Evolutionary conservation across 352 stramenopile genomes (phyloP), one percentile per base, ranked within the genome.

Genomic region (Phytophthora ohioensis): DNA sequence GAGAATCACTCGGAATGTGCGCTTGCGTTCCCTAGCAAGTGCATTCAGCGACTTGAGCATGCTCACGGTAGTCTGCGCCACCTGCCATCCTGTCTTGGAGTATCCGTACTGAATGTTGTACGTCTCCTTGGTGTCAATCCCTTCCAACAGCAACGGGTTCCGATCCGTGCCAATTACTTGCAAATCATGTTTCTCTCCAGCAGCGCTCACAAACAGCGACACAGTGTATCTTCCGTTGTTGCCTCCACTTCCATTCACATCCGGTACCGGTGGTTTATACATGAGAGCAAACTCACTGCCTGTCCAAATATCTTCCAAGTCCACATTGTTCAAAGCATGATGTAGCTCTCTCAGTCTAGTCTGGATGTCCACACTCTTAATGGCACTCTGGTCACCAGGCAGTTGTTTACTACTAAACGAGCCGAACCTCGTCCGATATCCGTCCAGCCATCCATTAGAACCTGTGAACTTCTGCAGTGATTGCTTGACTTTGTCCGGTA

Each of bases 361-460:
- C 71, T 95, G 88, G 54, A 93, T 81, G 67, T 95, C 88, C 34
- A 95, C 88, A 51, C 79, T 91, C 72, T 95, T 95, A 65, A 95
- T 95, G 30, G 90, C 84, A 51, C 75, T 91, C 46, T 84, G 73
- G 17, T 83, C 58, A 10, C 57, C 63, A 7, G 79, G 70, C 9
- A 84, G 59, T 39, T 92, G 83, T 47, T 93, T 94, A 47, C 82
- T 91, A 59, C 82, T 94, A 69, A 95, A 94, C 13, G 84, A 92
- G 13, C 88, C 88, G 61, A 95, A 95, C 9, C 88, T 76, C 45
- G 85, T 94, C 64, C 88, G 78, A 65, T 94, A 95, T n/a, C 88
- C 88, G 48, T 95, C 88, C 30, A 95, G 70, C 88, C 88, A 95
- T 57, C 88, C 88, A 65, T 95, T 95, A 3, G 88, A 95, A 11